Percentiles rank a stretch among this genome's conserved stretches.
phyloP scores from a whole-genome alignment of 306 rosid genomes.

The Morella rubra region DNA sequence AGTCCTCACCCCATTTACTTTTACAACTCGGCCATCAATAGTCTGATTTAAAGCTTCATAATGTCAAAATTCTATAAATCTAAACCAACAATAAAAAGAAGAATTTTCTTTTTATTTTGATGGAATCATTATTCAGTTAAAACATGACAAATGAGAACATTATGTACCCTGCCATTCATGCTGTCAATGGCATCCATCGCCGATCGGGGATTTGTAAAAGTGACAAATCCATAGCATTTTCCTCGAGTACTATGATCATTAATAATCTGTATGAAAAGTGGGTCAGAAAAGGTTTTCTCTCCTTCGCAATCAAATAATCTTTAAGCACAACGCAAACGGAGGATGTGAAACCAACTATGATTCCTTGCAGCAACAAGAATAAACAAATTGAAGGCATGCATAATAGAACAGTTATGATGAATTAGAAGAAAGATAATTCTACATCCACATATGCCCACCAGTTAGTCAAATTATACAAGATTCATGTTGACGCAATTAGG shows the following conservation, averaged over 20 bases:
- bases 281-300: not conserved
- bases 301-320: not conserved
- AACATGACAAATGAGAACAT: not conserved
- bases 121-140: not conserved
- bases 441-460: not conserved
- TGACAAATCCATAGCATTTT: constrained; percentile 89
- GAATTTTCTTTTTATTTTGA: not conserved
- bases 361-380: not conserved
- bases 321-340: not conserved
- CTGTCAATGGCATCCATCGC: constrained; percentile 80
- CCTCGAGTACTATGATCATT: constrained; percentile 75
- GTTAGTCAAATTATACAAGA: not conserved
- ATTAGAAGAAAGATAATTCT: not conserved
- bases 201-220: constrained; percentile 85
- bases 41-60: constrained; percentile 51
- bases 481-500: not conserved
- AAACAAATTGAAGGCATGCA: not conserved
- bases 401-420: not conserved
- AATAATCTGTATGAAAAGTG: constrained; percentile 56
- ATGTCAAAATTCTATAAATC: constrained; percentile 26
- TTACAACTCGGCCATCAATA: constrained; percentile 74
- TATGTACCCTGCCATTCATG: constrained; percentile 90
- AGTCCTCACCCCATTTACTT: constrained; percentile 74
- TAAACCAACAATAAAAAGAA: constrained; percentile 22
- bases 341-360: not conserved